A percentile compares a stretch with the other conserved stretches of the same genome.
phyloP scores from a whole-genome alignment of 495 filamentous ascomycete species.

The Usnea hakonensis region DNA sequence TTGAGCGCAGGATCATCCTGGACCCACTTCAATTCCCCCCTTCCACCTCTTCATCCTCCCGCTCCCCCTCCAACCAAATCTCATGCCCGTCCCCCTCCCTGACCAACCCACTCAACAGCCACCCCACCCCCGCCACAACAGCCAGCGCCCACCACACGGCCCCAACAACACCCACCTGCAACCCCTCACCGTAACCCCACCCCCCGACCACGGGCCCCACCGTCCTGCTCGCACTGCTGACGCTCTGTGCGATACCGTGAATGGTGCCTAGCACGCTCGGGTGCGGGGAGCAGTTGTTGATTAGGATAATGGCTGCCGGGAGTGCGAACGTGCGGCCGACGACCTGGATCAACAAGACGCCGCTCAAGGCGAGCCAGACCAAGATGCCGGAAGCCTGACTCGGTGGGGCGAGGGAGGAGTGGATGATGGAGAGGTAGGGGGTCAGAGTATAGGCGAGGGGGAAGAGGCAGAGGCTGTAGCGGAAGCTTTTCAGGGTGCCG shows the following conservation, averaged over 20 bases:
- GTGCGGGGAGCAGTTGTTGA: conserved; percentile 79
- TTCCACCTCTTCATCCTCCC: conserved; percentile 37
- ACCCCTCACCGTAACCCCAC: conserved; percentile 60
- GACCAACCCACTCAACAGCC: conserved; percentile 57
- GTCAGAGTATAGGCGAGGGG: conserved; percentile 64
- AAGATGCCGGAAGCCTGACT: conserved; percentile 54
- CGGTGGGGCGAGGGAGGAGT: conserved; percentile 52
- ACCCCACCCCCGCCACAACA: conserved; percentile 52
- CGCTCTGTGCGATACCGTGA: conserved; percentile 73
- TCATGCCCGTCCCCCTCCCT: conserved; percentile 68
- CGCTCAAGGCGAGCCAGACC: conserved; percentile 61
- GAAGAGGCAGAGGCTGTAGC: conserved; percentile 62
- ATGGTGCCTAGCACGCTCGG: conserved; percentile 73
- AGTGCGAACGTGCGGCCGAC: conserved; percentile 75
- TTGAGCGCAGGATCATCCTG: not conserved
- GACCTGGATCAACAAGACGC: conserved; percentile 65
- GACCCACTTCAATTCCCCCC: not conserved
- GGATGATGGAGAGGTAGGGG: conserved; percentile 66
- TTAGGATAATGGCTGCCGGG: conserved; percentile 65
- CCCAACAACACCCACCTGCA: conserved; percentile 63
- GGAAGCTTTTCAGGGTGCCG: conserved; percentile 61
- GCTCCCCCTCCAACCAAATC: conserved; percentile 59
- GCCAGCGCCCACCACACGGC: conserved; percentile 71
- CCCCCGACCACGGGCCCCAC: conserved; percentile 68
- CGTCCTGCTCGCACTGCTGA: conserved; percentile 61